These are phyloP conservation scores for Zymoseptoria tritici DNA, from an alignment of 2,329 filamentous ascomycete species.

Conservation along the genomic window DNA sequence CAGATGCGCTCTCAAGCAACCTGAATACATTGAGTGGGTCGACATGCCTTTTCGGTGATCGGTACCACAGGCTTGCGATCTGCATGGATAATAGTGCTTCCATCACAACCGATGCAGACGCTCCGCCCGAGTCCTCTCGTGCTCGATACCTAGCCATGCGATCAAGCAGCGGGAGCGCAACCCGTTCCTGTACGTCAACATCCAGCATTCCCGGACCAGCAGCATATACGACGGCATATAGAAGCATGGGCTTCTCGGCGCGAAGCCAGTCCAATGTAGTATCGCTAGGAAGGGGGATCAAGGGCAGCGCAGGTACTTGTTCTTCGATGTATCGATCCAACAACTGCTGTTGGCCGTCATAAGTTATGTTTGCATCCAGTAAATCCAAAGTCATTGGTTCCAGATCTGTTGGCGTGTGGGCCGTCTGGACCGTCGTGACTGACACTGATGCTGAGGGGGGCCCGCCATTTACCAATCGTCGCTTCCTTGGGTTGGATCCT, in stretches of 20 bases:
- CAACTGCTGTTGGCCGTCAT: conserved; percentile 9
- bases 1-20: conserved; percentile 58
- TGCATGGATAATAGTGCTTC: conserved; percentile 76
- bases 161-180: conserved; percentile 59
- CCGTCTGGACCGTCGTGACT: background rate
- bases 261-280: conserved; percentile 11
- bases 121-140: background rate
- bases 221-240: conserved; percentile 50
- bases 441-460: background rate
- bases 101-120: conserved; percentile 41
- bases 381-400: conserved; percentile 15
- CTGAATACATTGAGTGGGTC: conserved; percentile 75
- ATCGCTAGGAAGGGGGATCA: conserved; percentile 13
- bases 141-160: background rate
- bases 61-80: conserved; percentile 70
- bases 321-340: conserved; percentile 17
- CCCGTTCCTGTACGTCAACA: conserved; percentile 49
- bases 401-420: background rate
- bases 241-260: conserved; percentile 40
- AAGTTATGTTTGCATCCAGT: conserved; percentile 10
- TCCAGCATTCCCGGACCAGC: conserved; percentile 44
- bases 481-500: conserved; percentile 2
- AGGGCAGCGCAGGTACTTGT: conserved; percentile 14
- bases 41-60: conserved; percentile 70
- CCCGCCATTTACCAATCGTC: conserved; percentile 4